Base-by-base conservation (phyloP, 2,329 filamentous ascomycete species). In the Colletotrichum chlorophyti region DNA sequence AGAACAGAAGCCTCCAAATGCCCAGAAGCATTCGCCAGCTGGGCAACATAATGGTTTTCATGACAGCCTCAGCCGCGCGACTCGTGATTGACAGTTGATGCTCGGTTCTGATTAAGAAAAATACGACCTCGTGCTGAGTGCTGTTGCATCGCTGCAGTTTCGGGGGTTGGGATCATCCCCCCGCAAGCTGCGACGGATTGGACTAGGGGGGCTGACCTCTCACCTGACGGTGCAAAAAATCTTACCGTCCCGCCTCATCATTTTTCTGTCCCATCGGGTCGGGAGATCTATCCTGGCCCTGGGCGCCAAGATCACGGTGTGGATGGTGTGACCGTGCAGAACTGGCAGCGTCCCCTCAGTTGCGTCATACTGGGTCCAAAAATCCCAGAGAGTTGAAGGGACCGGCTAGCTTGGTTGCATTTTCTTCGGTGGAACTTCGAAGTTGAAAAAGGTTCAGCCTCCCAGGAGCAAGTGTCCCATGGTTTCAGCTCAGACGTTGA, bases 241-340 rank as follows among this genome's bases (percentile, higher is more conserved):
- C 55, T 59, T 59, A 43, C 51, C 51, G 55, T 59, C 55, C 55
- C 55, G 55, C 55, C 55, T 59, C 51, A 54, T 55, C 55, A 55
- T 59, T 59, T 55, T 48, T 9, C 12, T 26, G 7, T 21, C 21
- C 40, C 43, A 37, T 49, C 50, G 51, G n/a, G 55, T 49, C 43
- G 50, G 55, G 50, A 59, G 55, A 59, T 59, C 51, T 48, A 59
- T 54, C 43, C 55, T 49, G 37, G 55, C 45, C 51, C 55, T 59
- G 32, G 55, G 55, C 51, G 55, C 55, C 55, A 59, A 59, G 55
- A 19, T 42, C 43, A 26, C 50, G 14, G 50, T 49, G 55, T 49
- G 55, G 42, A 48, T 48, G 37, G 50, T 55, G 43, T 54, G 51
- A 55, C 55, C 50, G 35, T 59, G 55, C 51, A 55, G 55, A 49